Evolutionary conservation across 805 yeast genomes (phyloP), one percentile per base, ranked within the genome.

Genomic region (Candida montana): DNA sequence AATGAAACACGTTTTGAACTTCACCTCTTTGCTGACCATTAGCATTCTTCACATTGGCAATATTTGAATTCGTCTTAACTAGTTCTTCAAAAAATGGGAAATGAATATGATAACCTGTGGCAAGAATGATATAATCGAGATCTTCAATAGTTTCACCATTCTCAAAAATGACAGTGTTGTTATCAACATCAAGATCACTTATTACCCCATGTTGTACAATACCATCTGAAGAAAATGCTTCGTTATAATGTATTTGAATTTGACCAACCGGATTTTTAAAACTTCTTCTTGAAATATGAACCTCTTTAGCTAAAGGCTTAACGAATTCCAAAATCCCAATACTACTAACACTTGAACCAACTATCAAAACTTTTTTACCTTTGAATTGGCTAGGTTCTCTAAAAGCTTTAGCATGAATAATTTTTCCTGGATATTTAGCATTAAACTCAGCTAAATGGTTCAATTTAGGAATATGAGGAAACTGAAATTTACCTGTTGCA

Each of bases 401-500:
- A 74, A 63, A 55, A 58, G 79, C 29, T 63, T 55, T 48, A 19
- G 45, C 41, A 31, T 41, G 48, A 2, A 36, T 19, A 16, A 45
- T 31, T 2, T 66, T 58, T 3, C 59, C 68, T 0, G 80, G 80
- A 45, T 52, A 57, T 27, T 54, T 49, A 12, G 50, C 47, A 32
- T 57, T 58, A 62, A 65, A 75, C 34, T 63, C 67, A 4, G 62
- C 55, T 16, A 79, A 51, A 1, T 82, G 81, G 3, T 53, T 51
- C 29, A 67, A 61, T 7, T 62, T 56, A 0, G 87, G 86, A 31
- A 71, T 52, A 44, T 55, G 63, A 3, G 87, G 86, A 12, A 69
- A 59, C 29, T 75, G 65, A 52, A 68, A 76, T 51, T 75, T 76
- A 6, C 87, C 87, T 7, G 69, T 57, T 6, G 82, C 77, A 13